Conservation (phyloP, 2,329 filamentous ascomycete genomes). For the Pseudocercospora fuligena region DNA sequence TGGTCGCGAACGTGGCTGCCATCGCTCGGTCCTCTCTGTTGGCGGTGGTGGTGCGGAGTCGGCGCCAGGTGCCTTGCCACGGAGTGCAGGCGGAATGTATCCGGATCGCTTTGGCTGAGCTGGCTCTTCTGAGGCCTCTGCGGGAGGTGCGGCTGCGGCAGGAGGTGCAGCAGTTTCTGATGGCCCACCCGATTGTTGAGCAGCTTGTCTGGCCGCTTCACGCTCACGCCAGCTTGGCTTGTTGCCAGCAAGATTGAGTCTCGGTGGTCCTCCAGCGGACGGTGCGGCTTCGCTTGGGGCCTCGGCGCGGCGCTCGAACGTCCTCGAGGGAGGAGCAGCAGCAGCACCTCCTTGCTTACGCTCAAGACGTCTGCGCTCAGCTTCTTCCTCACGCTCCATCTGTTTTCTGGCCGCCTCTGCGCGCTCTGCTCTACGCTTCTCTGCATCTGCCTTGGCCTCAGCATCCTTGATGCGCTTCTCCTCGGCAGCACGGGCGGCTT, state of each 20-base stretch:
- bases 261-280: slow-evolving; percentile 61
- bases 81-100: slow-evolving; percentile 54
- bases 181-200: slow-evolving; percentile 34
- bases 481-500: slow-evolving; percentile 78
- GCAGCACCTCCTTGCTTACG: slow-evolving; percentile 50
- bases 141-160: slow-evolving; percentile 31
- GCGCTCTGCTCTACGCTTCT: slow-evolving; percentile 67
- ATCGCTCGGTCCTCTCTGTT: slow-evolving; percentile 35
- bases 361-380: slow-evolving; percentile 74
- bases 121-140: slow-evolving; percentile 46
- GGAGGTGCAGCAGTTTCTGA: slow-evolving; percentile 42
- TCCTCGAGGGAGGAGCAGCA: slow-evolving; percentile 48
- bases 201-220: slow-evolving; percentile 57
- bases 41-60: slow-evolving; percentile 34
- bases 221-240: slow-evolving; percentile 76
- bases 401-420: slow-evolving; percentile 42
- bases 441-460: slow-evolving; percentile 66
- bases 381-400: slow-evolving; percentile 76
- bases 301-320: slow-evolving; percentile 33
- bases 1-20: slow-evolving; percentile 29
- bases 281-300: slow-evolving; percentile 53
- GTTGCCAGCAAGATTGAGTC: slow-evolving; percentile 59
- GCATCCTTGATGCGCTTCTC: slow-evolving; percentile 65
- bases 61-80: slow-evolving; percentile 40
- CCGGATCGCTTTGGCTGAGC: slow-evolving; percentile 45